phyloP scores from a whole-genome alignment of 805 yeast genomes.

The Cyberlindnera maritima region DNA sequence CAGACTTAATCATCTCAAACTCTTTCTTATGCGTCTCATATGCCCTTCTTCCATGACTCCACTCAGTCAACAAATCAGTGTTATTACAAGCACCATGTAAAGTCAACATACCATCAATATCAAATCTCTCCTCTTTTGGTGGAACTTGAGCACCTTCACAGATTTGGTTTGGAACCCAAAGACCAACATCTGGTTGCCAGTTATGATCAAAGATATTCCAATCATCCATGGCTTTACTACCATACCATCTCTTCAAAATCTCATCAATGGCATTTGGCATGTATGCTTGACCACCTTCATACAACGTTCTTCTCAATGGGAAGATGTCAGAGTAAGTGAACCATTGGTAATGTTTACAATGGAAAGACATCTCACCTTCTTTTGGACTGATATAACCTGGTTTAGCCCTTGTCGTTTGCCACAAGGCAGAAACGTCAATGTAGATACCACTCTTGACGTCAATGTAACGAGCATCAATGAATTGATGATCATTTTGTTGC shows the following conservation, averaged over 20 bases:
- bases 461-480: constrained; percentile 42
- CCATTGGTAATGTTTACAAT: constrained; percentile 31
- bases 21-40: constrained; percentile 29
- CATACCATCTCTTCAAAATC: constrained; percentile 38
- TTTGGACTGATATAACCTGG: constrained; percentile 12
- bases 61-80: constrained; percentile 37
- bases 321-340: constrained; percentile 34
- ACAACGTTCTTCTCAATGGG: constrained; percentile 41
- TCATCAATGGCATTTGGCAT: constrained; percentile 38
- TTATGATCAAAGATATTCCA: constrained; percentile 20
- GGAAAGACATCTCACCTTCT: constrained; percentile 21
- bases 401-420: constrained; percentile 18
- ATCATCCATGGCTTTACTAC: constrained; percentile 25
- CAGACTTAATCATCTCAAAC: constrained; percentile 26
- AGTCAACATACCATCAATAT: constrained; percentile 30
- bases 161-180: constrained; percentile 46
- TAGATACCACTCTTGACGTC: constrained; percentile 48
- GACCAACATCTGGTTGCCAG: constrained; percentile 41
- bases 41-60: constrained; percentile 29
- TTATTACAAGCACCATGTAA: constrained; percentile 40
- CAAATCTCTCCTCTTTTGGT: constrained; percentile 23
- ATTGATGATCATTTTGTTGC: constrained; percentile 42
- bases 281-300: constrained; percentile 47
- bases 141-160: constrained; percentile 33
- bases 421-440: constrained; percentile 46